These are phyloP conservation scores for Ramichloridium luteum DNA, from an alignment of 2,329 filamentous ascomycete genomes.

Conservation along the genomic window DNA sequence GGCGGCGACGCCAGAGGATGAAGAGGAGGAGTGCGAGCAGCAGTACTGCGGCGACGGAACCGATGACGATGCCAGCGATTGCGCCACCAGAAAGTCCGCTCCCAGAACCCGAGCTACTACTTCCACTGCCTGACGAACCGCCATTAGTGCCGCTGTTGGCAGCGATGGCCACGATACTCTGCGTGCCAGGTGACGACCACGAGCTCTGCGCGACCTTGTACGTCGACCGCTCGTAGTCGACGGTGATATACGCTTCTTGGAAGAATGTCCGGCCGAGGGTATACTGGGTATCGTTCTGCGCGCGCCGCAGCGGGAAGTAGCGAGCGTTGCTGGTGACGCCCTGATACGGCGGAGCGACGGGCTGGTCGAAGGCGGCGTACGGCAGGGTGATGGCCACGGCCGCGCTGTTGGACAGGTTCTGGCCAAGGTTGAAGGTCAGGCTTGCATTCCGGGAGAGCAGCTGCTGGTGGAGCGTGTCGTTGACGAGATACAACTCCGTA, in stretches of 20 bases:
- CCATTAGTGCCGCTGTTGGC: conserved; percentile 5
- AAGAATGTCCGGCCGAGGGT: conserved; percentile 57
- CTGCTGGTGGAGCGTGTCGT: conserved; percentile 43
- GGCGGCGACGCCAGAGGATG: conserved; percentile 25
- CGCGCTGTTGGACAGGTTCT: conserved; percentile 22
- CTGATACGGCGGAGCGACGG: conserved; percentile 37
- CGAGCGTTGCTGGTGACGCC: conserved; percentile 47
- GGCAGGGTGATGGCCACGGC: conserved; percentile 36
- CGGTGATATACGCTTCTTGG: conserved; percentile 49
- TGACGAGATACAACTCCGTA: conserved; percentile 52
- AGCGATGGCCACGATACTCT: conserved; percentile 20
- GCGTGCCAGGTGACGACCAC: conserved; percentile 16
- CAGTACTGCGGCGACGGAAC: conserved; percentile 25
- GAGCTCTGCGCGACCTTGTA: conserved; percentile 34
- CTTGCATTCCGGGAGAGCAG: conserved; percentile 33
- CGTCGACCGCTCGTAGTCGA: conserved; percentile 36
- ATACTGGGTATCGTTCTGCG: conserved; percentile 41
- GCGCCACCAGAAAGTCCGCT: conserved; percentile 24
- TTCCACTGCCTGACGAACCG: conserved; percentile 1
- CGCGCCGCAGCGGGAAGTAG: conserved; percentile 56
- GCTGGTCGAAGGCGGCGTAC: conserved; percentile 39
- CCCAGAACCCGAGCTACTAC: conserved; percentile 2
- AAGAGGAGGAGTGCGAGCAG: conserved; percentile 19
- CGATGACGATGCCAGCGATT: conserved; percentile 35
- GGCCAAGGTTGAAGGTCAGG: conserved; percentile 33